Conservation (phyloP, 2,329 filamentous ascomycete genomes). For the Aspergillus ochraceoroseus region DNA sequence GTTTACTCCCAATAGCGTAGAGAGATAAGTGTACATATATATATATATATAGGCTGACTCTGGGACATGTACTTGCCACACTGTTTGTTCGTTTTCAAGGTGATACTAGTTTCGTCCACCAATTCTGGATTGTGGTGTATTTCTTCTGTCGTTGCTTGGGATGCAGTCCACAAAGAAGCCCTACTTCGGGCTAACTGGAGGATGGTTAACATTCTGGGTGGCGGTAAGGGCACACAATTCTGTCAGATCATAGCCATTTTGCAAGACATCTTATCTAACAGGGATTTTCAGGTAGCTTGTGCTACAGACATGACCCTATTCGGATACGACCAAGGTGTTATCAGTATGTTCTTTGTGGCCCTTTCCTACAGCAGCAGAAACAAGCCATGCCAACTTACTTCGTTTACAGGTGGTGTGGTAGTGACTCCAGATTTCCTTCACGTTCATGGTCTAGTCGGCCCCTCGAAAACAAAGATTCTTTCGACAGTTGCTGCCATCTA, state of each 20-base stretch:
- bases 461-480: slow-evolving; percentile 30
- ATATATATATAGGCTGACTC: too few species aligned
- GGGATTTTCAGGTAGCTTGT: slow-evolving; percentile 38
- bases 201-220: slow-evolving; percentile 56
- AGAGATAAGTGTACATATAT: too few species aligned
- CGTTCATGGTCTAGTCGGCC: slow-evolving; percentile 44
- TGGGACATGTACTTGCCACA: too few species aligned
- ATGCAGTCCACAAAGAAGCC: slow-evolving; percentile 30
- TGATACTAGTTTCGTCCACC: too few species aligned
- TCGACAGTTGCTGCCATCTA: slow-evolving; percentile 55
- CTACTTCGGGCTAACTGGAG: slow-evolving; percentile 52
- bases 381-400: too few species aligned
- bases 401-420: slow-evolving; percentile 47
- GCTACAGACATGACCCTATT: slow-evolving; percentile 49
- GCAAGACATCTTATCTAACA: background rate
- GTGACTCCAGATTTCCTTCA: slow-evolving; percentile 52
- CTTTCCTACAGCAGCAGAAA: slow-evolving; percentile 6
- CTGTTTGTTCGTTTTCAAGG: too few species aligned
- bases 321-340: slow-evolving; percentile 51
- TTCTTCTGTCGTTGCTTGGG: too few species aligned
- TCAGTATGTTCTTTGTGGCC: slow-evolving; percentile 32
- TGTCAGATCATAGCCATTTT: too few species aligned
- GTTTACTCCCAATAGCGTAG: too few species aligned
- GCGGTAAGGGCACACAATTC: slow-evolving; percentile 31
- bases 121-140: too few species aligned